phyloP scores from a whole-genome alignment of 78 protist species.

The Dictyostelium firmibasis region DNA sequence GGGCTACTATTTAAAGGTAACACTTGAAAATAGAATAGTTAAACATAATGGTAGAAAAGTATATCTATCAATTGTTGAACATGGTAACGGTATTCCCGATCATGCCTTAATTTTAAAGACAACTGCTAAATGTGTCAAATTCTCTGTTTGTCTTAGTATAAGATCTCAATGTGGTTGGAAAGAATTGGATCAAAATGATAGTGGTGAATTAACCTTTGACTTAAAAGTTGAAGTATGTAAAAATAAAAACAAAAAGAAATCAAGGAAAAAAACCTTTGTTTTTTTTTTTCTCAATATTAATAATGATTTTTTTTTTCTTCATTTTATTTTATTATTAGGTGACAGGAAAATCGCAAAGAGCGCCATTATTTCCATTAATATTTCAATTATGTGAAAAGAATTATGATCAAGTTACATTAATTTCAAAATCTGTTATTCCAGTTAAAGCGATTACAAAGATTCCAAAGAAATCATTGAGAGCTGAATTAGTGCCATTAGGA shows the following conservation, averaged over 20 bases:
- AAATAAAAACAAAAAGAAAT: no score
- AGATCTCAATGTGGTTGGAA: constrained; percentile 79
- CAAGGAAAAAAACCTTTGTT: not conserved
- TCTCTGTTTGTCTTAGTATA: constrained; percentile 70
- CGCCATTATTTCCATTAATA: constrained; percentile 66
- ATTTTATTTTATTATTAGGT: constrained; percentile 1
- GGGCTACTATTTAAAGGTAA: constrained; percentile 67
- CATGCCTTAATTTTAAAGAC: constrained; percentile 58
- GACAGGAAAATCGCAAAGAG: constrained; percentile 71
- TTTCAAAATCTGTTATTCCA: constrained; percentile 58
- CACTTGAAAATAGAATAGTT: constrained; percentile 66
- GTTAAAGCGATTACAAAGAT: constrained; percentile 76
- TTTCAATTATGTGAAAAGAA: constrained; percentile 71
- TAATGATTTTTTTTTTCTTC: not conserved
- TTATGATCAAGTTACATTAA: constrained; percentile 56
- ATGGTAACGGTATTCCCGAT: constrained; percentile 75
- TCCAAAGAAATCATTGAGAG: constrained; percentile 71
- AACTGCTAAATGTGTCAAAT: constrained; percentile 61
- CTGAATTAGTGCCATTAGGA: constrained; percentile 65
- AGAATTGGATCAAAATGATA: constrained; percentile 71
- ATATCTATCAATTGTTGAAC: constrained; percentile 69
- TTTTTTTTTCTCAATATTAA: no score
- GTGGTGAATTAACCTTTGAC: constrained; percentile 66
- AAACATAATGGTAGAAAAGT: constrained; percentile 74
- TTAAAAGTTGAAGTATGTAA: constrained; percentile 48